Evolutionary conservation across 75 land plant species (phyloP).

Genomic region (Isoetes taiwanensis): DNA sequence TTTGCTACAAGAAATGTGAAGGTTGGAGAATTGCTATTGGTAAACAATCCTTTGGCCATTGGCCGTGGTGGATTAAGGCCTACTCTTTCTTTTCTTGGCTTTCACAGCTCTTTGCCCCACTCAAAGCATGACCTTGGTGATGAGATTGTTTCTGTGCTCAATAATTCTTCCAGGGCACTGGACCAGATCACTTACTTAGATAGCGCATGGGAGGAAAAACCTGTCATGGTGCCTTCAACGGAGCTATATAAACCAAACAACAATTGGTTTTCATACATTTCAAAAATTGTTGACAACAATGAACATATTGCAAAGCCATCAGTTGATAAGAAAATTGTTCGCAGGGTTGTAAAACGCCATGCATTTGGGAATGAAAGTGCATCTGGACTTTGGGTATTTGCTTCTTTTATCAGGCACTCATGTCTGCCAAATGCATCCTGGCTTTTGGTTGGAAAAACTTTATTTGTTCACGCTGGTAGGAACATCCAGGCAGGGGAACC

Average conservation of each 20-base stretch:
- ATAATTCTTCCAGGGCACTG: neutral
- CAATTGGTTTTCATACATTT: too few species aligned
- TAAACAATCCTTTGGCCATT: neutral
- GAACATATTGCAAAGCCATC: constrained; percentile 31
- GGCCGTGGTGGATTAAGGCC: too few species aligned
- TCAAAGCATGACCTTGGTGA: neutral
- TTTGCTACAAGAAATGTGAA: neutral
- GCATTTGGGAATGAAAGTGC: constrained; percentile 13
- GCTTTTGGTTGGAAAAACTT: constrained; percentile 47
- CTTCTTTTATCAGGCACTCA: constrained; percentile 80
- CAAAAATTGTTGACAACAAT: constrained; percentile 42
- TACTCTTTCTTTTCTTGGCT: too few species aligned
- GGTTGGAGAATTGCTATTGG: neutral
- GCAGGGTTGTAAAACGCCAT: constrained; percentile 15
- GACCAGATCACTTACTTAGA: neutral
- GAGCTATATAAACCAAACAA: too few species aligned
- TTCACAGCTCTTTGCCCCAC: too few species aligned
- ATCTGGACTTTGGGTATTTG: constrained; percentile 56
- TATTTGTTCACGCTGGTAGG: constrained; percentile 52
- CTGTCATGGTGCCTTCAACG: too few species aligned
- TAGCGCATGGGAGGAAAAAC: too few species aligned
- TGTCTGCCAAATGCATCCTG: constrained; percentile 59
- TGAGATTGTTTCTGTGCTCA: neutral
- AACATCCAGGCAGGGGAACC: constrained; percentile 71
- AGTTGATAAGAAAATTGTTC: constrained; percentile 21